These are phyloP conservation scores for Myxozyma geophila DNA, from an alignment of 805 yeast genomes.

Conservation along the genomic window DNA sequence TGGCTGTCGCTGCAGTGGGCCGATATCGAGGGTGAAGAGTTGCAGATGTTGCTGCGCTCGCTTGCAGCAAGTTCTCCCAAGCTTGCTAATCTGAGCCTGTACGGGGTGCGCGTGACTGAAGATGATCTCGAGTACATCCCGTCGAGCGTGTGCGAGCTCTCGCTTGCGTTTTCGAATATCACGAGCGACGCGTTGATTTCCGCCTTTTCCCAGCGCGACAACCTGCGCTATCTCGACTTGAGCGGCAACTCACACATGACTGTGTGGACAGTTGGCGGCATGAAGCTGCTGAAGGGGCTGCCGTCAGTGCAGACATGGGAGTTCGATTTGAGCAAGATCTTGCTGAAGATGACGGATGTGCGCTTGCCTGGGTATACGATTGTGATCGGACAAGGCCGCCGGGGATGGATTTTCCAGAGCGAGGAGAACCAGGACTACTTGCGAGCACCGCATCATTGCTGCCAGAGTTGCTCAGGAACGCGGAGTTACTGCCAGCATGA, in stretches of 20 bases:
- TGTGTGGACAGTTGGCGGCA: slow-evolving; percentile 61
- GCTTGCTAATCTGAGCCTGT: slow-evolving; percentile 59
- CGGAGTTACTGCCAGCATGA: slow-evolving; percentile 27
- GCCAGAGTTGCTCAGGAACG: slow-evolving; percentile 7
- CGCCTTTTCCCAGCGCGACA: slow-evolving; percentile 37
- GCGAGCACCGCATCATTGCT: slow-evolving; percentile 6
- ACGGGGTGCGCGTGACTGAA: slow-evolving; percentile 64
- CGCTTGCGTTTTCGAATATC: slow-evolving; percentile 44
- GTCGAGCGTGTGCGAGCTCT: slow-evolving; percentile 40
- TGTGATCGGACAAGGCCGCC: slow-evolving; percentile 61
- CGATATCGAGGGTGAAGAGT: slow-evolving; percentile 55
- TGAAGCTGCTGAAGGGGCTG: slow-evolving; percentile 52
- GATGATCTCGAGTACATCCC: slow-evolving; percentile 45
- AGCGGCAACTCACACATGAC: slow-evolving; percentile 64
- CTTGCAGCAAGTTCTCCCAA: slow-evolving; percentile 45
- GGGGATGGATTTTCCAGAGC: slow-evolving; percentile 73
- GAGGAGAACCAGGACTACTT: slow-evolving; percentile 13
- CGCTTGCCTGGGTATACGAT: slow-evolving; percentile 47
- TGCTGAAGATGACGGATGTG: slow-evolving; percentile 40
- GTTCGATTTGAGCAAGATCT: slow-evolving; percentile 46
- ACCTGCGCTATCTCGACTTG: slow-evolving; percentile 64
- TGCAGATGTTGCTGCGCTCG: slow-evolving; percentile 54
- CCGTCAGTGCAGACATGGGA: slow-evolving; percentile 66
- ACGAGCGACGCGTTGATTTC: slow-evolving; percentile 39
- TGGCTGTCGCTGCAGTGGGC: slow-evolving; percentile 72